phyloP scores from a whole-genome alignment of 148 eudicot species.

The Nepenthes gracilis region DNA sequence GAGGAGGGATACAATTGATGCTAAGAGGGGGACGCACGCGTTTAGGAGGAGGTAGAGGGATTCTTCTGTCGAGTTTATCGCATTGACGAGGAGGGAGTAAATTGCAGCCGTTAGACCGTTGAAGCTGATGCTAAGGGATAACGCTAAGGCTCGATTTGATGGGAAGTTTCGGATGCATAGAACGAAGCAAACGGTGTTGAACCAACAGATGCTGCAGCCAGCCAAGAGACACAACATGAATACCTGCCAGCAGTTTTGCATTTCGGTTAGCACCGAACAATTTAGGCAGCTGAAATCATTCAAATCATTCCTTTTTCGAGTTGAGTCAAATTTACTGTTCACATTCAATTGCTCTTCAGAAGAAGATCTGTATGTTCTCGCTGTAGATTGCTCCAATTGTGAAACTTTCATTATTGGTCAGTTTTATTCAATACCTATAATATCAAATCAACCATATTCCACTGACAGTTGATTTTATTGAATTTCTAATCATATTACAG shows the following conservation, averaged over 20 bases:
- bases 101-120: conserved; percentile 53
- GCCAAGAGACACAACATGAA: conserved; percentile 37
- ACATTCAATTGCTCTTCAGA: too few species aligned
- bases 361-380: too few species aligned
- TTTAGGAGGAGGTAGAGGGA: conserved; percentile 37
- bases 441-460: too few species aligned
- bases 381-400: too few species aligned
- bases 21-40: conserved; percentile 31
- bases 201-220: conserved; percentile 60
- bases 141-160: conserved; percentile 30
- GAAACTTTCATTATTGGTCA: too few species aligned
- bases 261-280: not conserved
- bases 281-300: not conserved
- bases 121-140: conserved; percentile 41
- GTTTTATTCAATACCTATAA: too few species aligned
- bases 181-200: conserved; percentile 52
- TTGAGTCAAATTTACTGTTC: not conserved
- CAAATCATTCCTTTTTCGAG: not conserved
- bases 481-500: not conserved
- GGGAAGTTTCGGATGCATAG: conserved; percentile 45
- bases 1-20: conserved; percentile 20
- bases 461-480: not conserved
- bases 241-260: conserved; percentile 17
- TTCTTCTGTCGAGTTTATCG: conserved; percentile 19
- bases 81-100: conserved; percentile 34